Conservation (phyloP, 1,284 basidiomycete species). For the Melampsora abietis-canadensis region DNA sequence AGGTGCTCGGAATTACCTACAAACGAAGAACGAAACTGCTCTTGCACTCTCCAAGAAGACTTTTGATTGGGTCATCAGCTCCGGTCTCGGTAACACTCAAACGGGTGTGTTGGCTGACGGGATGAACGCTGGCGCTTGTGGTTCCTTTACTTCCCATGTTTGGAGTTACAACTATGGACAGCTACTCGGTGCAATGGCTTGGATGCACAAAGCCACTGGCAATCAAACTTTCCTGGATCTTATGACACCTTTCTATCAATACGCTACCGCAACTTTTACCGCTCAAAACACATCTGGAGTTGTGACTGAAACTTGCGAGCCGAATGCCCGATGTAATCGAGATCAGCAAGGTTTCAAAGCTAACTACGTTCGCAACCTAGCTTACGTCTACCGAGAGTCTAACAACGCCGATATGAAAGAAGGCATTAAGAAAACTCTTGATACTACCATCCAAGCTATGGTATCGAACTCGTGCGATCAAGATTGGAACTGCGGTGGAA, state of each 20-base stretch:
- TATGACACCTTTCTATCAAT: conserved; percentile 13
- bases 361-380: conserved; percentile 30
- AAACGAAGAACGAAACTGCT: conserved; percentile 31
- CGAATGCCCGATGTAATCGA: conserved; percentile 29
- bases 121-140: conserved; percentile 34
- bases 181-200: conserved; percentile 10
- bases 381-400: conserved; percentile 17
- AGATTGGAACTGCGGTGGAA: conserved; percentile 40
- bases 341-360: conserved; percentile 44
- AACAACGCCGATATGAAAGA: conserved; percentile 10
- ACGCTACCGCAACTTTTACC: conserved; percentile 20
- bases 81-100: conserved; percentile 32
- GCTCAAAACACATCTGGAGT: conserved; percentile 24
- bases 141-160: conserved; percentile 32
- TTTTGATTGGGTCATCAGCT: conserved; percentile 41
- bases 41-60: conserved; percentile 27
- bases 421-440: conserved; percentile 15
- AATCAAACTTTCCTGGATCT: conserved; percentile 11
- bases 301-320: conserved; percentile 36
- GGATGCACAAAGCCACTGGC: conserved; percentile 22
- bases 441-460: conserved; percentile 31
- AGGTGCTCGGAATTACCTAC: conserved; percentile 30
- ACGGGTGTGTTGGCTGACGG: conserved; percentile 29
- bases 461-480: conserved; percentile 24
- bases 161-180: conserved; percentile 41